Percentiles rank a stretch among this genome's conserved stretches.
Evolutionary conservation across 2,329 filamentous ascomycete species (phyloP).

Genomic region (Reticulascus tulasneorum): DNA sequence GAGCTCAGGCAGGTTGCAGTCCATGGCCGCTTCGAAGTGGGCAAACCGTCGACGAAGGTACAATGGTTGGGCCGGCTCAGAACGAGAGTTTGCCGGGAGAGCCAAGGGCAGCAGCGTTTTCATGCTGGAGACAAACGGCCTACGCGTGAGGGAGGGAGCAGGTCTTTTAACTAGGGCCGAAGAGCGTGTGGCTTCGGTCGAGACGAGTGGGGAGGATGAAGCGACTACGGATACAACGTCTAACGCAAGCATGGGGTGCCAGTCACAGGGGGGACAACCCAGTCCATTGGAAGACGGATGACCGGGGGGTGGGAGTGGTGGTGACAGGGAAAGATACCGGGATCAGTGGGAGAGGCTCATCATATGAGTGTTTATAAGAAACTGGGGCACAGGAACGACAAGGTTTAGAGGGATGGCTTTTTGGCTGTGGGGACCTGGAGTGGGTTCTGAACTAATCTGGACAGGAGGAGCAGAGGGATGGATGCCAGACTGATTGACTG

Average conservation of each 20-base stretch:
- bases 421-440: no score
- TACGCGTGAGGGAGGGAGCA: slow-evolving; percentile 16
- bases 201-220: slow-evolving; percentile 14
- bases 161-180: slow-evolving; percentile 14
- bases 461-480: slow-evolving; percentile 1
- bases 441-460: no score
- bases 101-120: slow-evolving; percentile 33
- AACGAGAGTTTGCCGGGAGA: slow-evolving; percentile 20
- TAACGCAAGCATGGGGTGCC: slow-evolving; percentile 17
- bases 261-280: slow-evolving; percentile 12
- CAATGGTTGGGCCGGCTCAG: slow-evolving; percentile 1
- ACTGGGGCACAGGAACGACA: no score
- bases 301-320: slow-evolving; percentile 7
- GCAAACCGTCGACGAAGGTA: neutral
- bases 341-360: no score
- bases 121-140: slow-evolving; percentile 35
- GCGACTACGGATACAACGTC: slow-evolving; percentile 15
- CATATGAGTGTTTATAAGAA: no score
- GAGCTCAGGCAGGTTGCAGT: slow-evolving; percentile 51
- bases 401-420: no score
- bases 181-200: slow-evolving; percentile 11
- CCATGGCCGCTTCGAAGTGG: slow-evolving; percentile 19
- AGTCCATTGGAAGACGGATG: slow-evolving; percentile 12
- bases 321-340: neutral
- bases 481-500: neutral